These are phyloP conservation scores for Pyricularia pennisetigena DNA, from an alignment of 2,329 filamentous ascomycete genomes.

Conservation along the genomic window DNA sequence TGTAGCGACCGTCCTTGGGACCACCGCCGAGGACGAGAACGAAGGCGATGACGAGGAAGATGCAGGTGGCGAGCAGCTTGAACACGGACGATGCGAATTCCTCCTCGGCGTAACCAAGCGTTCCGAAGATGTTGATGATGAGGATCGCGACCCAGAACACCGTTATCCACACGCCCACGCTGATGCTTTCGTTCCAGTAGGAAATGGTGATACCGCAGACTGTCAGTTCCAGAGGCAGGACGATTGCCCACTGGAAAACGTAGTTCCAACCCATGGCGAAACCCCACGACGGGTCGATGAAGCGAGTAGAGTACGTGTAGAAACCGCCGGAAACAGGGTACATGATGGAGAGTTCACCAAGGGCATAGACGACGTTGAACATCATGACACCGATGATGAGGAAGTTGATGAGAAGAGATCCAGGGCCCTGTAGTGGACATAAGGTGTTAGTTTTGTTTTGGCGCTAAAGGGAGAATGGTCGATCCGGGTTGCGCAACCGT, in stretches of 20 bases:
- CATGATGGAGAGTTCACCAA: conserved; percentile 52
- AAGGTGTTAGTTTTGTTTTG: not conserved
- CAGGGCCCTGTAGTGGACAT: conserved; percentile 21
- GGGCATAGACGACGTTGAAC: conserved; percentile 50
- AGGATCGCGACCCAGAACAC: conserved; percentile 38
- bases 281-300: conserved; percentile 52
- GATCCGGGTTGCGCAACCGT: not conserved
- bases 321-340: conserved; percentile 54
- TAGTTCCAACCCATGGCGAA: conserved; percentile 44
- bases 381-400: conserved; percentile 49
- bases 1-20: conserved; percentile 30
- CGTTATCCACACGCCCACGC: conserved; percentile 30
- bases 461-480: not conserved
- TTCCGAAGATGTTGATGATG: conserved; percentile 44
- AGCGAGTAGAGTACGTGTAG: conserved; percentile 51
- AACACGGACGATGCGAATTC: conserved; percentile 46
- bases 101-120: conserved; percentile 41
- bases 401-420: conserved; percentile 38
- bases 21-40: conserved; percentile 49
- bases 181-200: conserved; percentile 39
- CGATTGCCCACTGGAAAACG: conserved; percentile 37
- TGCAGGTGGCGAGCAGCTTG: conserved; percentile 39
- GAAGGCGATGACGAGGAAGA: conserved; percentile 55
- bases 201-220: conserved; percentile 39
- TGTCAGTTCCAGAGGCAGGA: conserved; percentile 39